phyloP scores from a whole-genome alignment of 2,329 filamentous ascomycete species.

The Ciborinia camelliae region DNA sequence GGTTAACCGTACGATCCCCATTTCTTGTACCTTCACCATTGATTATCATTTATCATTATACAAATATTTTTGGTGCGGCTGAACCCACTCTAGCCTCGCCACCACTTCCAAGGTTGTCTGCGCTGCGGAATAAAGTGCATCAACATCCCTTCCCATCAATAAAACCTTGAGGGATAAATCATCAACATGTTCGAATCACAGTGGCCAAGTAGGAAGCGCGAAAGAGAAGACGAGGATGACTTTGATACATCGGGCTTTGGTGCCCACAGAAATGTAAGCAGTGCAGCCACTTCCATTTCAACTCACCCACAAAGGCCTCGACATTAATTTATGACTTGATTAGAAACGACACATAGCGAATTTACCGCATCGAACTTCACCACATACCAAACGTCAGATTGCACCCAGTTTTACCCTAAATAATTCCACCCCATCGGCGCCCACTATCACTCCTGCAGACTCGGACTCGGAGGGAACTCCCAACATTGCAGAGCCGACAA shows the following conservation, averaged over 20 bases:
- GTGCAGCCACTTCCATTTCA: background rate
- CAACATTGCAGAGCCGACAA: conserved; percentile 19
- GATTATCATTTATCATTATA: conserved; percentile 1
- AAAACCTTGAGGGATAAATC: background rate
- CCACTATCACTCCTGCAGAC: conserved; percentile 36
- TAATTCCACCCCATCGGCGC: conserved; percentile 30
- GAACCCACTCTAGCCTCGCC: background rate
- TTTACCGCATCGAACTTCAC: conserved; percentile 33
- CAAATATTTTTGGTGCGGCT: background rate
- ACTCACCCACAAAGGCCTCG: background rate
- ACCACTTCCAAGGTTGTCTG: background rate
- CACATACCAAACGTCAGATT: conserved; percentile 26
- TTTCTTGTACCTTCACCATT: background rate
- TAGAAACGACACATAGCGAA: conserved; percentile 37
- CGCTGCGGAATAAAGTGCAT: background rate
- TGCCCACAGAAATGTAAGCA: conserved; percentile 35
- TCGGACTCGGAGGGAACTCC: conserved; percentile 35
- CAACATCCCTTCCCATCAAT: background rate
- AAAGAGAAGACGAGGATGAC: conserved; percentile 35
- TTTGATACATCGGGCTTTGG: conserved; percentile 31
- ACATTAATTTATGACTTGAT: conserved; percentile 16
- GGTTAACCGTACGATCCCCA: background rate
- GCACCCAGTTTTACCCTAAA: conserved; percentile 26
- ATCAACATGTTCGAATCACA: conserved; percentile 10
- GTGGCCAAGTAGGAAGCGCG: conserved; percentile 31